Conservation (phyloP, 192 early-diverging fungal species). For the Jimgerdemannia flammicorona region DNA sequence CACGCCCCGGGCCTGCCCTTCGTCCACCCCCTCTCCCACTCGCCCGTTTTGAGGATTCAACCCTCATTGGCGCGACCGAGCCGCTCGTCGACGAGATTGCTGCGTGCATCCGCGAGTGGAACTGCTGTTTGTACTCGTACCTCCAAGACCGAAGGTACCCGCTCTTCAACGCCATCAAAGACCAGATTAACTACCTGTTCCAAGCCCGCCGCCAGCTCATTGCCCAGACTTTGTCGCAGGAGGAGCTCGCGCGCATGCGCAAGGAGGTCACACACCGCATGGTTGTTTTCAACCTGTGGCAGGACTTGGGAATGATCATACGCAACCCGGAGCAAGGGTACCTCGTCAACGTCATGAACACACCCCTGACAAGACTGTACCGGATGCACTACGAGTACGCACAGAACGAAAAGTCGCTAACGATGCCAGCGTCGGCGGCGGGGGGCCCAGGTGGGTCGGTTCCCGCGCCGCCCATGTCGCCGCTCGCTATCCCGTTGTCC, state of each 20-base stretch:
- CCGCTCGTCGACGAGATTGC: slow-evolving; percentile 67
- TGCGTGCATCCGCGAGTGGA: slow-evolving; percentile 61
- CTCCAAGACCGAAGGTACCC: slow-evolving; percentile 50
- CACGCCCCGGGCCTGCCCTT: not conserved
- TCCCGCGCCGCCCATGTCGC: not conserved
- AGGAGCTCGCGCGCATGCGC: slow-evolving; percentile 51
- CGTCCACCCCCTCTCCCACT: slow-evolving; percentile 32
- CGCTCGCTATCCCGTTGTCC: not conserved
- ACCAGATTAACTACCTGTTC: slow-evolving; percentile 55
- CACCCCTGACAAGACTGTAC: slow-evolving; percentile 55
- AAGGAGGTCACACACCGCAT: slow-evolving; percentile 49
- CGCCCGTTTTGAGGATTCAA: slow-evolving; percentile 42
- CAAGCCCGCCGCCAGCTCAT: slow-evolving; percentile 58
- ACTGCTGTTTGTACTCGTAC: slow-evolving; percentile 42
- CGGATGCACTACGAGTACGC: slow-evolving; percentile 42
- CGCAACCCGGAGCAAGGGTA: slow-evolving; percentile 56
- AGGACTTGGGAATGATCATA: slow-evolving; percentile 53
- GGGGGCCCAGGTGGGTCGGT: not conserved
- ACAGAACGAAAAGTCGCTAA: not conserved
- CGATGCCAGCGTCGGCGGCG: no score
- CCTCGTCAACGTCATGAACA: slow-evolving; percentile 48
- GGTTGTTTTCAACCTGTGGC: slow-evolving; percentile 50
- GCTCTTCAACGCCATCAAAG: slow-evolving; percentile 44
- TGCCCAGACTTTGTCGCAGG: slow-evolving; percentile 52
- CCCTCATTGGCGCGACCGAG: slow-evolving; percentile 48